Evolutionary conservation across 305 asterid species (phyloP).

Genomic region (Solanum hybrid): DNA sequence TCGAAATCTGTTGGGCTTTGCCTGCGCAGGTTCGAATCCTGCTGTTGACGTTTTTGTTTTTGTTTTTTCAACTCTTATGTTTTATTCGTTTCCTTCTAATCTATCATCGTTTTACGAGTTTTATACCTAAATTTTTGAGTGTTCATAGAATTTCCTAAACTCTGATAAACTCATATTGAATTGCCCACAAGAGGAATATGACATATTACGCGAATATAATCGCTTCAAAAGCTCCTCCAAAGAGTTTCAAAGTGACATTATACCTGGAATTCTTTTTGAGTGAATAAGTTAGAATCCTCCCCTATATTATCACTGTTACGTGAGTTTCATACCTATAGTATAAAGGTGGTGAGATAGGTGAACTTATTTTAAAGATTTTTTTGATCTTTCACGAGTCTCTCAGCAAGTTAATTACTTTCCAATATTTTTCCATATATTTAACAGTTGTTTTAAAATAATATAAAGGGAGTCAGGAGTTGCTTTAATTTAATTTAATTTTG

Average conservation of each 20-base stretch:
- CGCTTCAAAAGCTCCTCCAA: neutral
- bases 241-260: neutral
- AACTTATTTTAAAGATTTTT: too few relatives aligned
- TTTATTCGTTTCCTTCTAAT: neutral
- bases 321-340: neutral
- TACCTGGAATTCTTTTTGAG: neutral
- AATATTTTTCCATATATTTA: too few relatives aligned
- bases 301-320: neutral
- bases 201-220: neutral
- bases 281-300: neutral
- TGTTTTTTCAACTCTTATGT: neutral
- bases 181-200: neutral
- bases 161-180: too few relatives aligned
- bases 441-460: too few relatives aligned
- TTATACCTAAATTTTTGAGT: neutral
- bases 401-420: too few relatives aligned
- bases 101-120: neutral
- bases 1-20: conserved; percentile 99
- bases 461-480: too few relatives aligned
- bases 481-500: too few relatives aligned
- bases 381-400: too few relatives aligned
- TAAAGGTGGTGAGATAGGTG: too few relatives aligned
- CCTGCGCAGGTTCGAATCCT: conserved; percentile 99
- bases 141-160: too few relatives aligned
- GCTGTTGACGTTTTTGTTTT: conserved; percentile 66